Evolutionary conservation across 352 stramenopile species (phyloP).

Genomic region (Achlya hypogyna): DNA sequence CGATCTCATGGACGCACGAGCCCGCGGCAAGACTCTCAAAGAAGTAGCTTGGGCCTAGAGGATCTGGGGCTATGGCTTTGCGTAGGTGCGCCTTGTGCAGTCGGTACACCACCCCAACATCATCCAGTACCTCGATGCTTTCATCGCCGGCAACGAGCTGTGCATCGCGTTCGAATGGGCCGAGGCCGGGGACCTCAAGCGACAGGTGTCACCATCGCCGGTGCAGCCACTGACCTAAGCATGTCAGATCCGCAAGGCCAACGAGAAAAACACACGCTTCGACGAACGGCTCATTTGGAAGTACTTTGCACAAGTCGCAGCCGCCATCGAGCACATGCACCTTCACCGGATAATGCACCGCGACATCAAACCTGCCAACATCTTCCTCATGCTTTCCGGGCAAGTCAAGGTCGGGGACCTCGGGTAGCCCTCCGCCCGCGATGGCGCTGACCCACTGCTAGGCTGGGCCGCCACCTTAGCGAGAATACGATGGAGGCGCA

Average conservation of each 20-base stretch:
- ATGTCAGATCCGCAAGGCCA: slow-evolving; percentile 69
- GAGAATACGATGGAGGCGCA: slow-evolving; percentile 76
- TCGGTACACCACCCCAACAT: slow-evolving; percentile 86
- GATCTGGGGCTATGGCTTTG: not conserved
- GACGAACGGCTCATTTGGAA: slow-evolving; percentile 91
- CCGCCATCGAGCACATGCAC: slow-evolving; percentile 84
- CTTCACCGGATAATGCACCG: slow-evolving; percentile 88
- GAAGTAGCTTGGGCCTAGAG: slow-evolving; percentile 26
- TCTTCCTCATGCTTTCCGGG: slow-evolving; percentile 87
- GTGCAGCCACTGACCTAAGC: not conserved
- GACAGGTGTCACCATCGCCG: slow-evolving; percentile 38
- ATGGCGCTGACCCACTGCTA: too few species aligned
- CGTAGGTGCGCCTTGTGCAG: slow-evolving; percentile 79
- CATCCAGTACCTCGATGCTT: slow-evolving; percentile 88
- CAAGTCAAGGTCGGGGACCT: slow-evolving; percentile 86
- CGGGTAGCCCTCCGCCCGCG: too few species aligned
- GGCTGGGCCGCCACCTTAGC: slow-evolving; percentile 60
- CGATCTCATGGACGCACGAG: slow-evolving; percentile 83
- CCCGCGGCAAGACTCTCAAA: slow-evolving; percentile 87
- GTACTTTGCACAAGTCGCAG: slow-evolving; percentile 87
- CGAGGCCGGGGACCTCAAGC: slow-evolving; percentile 88
- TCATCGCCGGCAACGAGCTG: slow-evolving; percentile 82
- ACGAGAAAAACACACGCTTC: slow-evolving; percentile 74
- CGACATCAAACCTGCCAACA: slow-evolving; percentile 92
- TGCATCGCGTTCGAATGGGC: slow-evolving; percentile 93